Conservation (phyloP, 352 stramenopile genomes). For the Globisporangium mamillatum region DNA sequence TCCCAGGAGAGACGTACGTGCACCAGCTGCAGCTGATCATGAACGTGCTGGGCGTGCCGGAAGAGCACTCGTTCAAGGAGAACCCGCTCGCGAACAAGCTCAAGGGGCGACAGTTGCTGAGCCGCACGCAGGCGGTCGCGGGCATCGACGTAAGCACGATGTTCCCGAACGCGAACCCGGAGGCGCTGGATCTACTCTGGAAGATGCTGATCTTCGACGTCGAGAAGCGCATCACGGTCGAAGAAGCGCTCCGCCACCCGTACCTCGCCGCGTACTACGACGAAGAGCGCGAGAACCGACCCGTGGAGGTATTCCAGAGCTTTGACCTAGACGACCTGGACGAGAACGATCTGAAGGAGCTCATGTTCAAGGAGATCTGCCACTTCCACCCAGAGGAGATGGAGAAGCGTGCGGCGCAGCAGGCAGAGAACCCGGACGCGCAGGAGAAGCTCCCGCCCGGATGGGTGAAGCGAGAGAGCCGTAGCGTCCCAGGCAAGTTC, state of each 20-base stretch:
- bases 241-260: constrained; percentile 94
- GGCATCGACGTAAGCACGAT: constrained; percentile 80
- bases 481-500: constrained; percentile 83
- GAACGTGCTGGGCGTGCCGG: constrained; percentile 84
- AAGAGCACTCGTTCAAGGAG: constrained; percentile 88
- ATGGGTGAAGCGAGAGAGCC: constrained; percentile 85
- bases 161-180: constrained; percentile 86
- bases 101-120: constrained; percentile 81
- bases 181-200: constrained; percentile 80
- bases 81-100: constrained; percentile 87
- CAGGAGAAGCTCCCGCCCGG: constrained; percentile 74
- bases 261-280: constrained; percentile 93
- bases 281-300: constrained; percentile 58
- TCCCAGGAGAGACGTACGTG: constrained; percentile 84
- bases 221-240: constrained; percentile 93
- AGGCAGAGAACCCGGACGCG: constrained; percentile 63
- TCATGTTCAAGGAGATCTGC: constrained; percentile 91
- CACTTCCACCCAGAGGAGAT: constrained; percentile 88
- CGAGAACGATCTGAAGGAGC: constrained; percentile 82
- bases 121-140: constrained; percentile 72
- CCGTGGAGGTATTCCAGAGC: constrained; percentile 79
- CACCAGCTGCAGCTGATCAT: constrained; percentile 89
- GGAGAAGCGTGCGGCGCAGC: constrained; percentile 81
- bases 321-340: constrained; percentile 86
- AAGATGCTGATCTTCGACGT: constrained; percentile 93